Evolutionary conservation across 345 rosid genomes (phyloP), one percentile per base, ranked within the genome.

Genomic region (Heritiera fomes): DNA sequence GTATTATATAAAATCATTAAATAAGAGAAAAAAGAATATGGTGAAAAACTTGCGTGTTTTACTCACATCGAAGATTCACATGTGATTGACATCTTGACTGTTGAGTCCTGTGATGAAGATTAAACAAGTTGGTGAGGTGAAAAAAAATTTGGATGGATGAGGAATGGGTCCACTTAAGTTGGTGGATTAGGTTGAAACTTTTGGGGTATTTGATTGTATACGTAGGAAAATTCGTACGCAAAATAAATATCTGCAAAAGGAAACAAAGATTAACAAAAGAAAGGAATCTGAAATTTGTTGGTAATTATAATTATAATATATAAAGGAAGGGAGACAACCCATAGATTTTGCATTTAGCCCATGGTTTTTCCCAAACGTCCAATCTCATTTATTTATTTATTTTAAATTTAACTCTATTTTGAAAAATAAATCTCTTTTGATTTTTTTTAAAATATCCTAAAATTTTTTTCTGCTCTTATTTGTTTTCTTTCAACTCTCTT

Each of bases 261-360:
- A 41, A 14, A 41, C 70, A 66, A 66, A 69, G 11, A 34, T 34
- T 46, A 10, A 46, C 20, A 9, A 38, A 46, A 68, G 30, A 7
- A 46, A 23, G n/a, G 56, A 69, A 69, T 69, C 53, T 68, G 8
- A 23, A 23, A 46, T 47, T 47, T 47, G 56, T 69, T 30, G 50
- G 41, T 18, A 67, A 3, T 18, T 47, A 13, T 23, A 8, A 40
- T 34, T 34, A 3, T 34, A 34, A 34, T 34, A 34, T 1, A 34
- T 34, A 34, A 34, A 34, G 3, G 6, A 28, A 12, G 40, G 73
- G 30, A 49, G 38, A 41, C 71, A 43, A 43, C 72, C 15, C 72
- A 67, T 67, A 0, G 72, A n/a, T 67, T 64, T n/a, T 43, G 34
- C 72, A 10, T 67, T 43, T 20, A 67, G 72, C 53, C 53, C 72